Conservation (phyloP, 805 yeast species). For the Jamesozyma lodderae region DNA sequence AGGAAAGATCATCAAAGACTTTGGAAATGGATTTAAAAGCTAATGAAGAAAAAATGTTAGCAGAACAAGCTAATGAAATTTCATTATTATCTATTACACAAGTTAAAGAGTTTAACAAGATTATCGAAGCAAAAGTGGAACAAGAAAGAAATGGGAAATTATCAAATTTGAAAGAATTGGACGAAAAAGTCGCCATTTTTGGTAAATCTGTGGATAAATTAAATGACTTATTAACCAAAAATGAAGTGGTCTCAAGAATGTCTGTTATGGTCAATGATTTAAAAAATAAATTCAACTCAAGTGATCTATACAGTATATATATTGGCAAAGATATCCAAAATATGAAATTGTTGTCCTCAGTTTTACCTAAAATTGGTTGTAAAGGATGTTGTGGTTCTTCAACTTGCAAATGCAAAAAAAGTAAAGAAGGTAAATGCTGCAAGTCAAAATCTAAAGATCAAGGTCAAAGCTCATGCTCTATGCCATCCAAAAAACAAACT, state of each 20-base stretch:
- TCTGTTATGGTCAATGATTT: constrained; percentile 17
- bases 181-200: constrained; percentile 44
- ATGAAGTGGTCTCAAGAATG: constrained; percentile 29
- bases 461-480: neutral
- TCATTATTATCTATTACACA: constrained; percentile 58
- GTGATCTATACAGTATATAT: constrained; percentile 17
- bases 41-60: constrained; percentile 51
- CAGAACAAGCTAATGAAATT: constrained; percentile 68
- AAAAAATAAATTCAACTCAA: constrained; percentile 16
- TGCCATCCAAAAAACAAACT: neutral
- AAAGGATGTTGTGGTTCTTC: constrained; percentile 4
- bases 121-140: constrained; percentile 53
- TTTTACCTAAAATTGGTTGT: constrained; percentile 16
- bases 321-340: constrained; percentile 32
- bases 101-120: constrained; percentile 54
- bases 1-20: constrained; percentile 47
- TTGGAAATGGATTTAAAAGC: constrained; percentile 58
- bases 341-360: constrained; percentile 18
- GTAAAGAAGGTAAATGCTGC: neutral
- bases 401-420: constrained; percentile 10
- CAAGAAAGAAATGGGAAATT: constrained; percentile 73
- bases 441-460: neutral
- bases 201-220: constrained; percentile 33
- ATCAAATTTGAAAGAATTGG: constrained; percentile 54
- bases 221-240: constrained; percentile 31